Conservation (phyloP, 495 filamentous ascomycete genomes). For the Lentithecium fluviatile region DNA sequence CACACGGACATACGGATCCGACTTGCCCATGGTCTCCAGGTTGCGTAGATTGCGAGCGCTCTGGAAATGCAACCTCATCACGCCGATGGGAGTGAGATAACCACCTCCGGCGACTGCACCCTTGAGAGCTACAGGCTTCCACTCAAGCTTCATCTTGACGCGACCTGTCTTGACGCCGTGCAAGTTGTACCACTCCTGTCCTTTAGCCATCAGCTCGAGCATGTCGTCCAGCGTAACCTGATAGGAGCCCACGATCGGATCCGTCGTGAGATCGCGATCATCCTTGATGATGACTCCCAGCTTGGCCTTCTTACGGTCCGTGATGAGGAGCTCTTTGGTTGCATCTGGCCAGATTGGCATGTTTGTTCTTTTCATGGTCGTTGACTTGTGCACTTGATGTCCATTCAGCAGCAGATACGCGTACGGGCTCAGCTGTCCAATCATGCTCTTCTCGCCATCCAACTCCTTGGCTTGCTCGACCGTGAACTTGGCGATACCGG, state of each 20-base stretch:
- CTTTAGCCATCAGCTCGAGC: conserved; percentile 85
- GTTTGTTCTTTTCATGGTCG: conserved; percentile 92
- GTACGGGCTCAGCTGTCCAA: conserved; percentile 89
- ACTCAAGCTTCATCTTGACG: conserved; percentile 83
- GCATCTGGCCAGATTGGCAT: conserved; percentile 91
- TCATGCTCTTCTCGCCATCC: conserved; percentile 82
- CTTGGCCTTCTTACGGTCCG: conserved; percentile 83
- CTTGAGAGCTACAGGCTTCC: conserved; percentile 88
- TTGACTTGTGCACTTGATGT: conserved; percentile 79
- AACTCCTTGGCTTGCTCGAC: conserved; percentile 95
- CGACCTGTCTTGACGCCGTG: conserved; percentile 77
- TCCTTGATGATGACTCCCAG: conserved; percentile 93
- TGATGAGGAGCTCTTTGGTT: conserved; percentile 89
- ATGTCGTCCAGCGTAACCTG: conserved; percentile 94
- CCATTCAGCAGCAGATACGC: conserved; percentile 82
- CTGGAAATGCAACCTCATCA: conserved; percentile 91
- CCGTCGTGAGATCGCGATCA: conserved; percentile 77
- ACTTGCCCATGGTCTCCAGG: conserved; percentile 92
- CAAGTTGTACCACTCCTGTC: conserved; percentile 94
- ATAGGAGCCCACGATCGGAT: conserved; percentile 84
- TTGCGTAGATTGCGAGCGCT: conserved; percentile 80
- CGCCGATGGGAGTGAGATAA: conserved; percentile 89
- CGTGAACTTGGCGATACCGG: conserved; percentile 88
- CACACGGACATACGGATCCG: conserved; percentile 88
- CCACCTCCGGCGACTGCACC: conserved; percentile 74